Base-by-base conservation (phyloP, 208 protist genomes). In the Endotrypanum monterogeii region DNA sequence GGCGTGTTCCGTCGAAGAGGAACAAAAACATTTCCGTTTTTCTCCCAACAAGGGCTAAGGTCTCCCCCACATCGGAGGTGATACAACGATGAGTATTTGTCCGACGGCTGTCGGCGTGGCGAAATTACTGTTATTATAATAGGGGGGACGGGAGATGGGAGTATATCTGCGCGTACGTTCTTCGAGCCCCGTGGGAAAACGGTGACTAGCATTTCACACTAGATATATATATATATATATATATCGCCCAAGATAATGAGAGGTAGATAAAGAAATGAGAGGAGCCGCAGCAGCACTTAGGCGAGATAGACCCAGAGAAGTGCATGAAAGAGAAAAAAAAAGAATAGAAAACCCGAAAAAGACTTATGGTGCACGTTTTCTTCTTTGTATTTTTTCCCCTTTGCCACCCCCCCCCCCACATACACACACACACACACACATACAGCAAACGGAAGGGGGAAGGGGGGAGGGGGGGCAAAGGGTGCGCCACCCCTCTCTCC, bases 311-410 rank as follows among this genome's bases (percentile, higher is more conserved):
- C 44, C 44, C 8, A 48, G 44, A 57, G 23, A 57, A 20, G 54
- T 3, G 52, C 7, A 51, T 62, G n/a, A 54, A 30, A 35, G 41
- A 60, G 28, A 58, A 46, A 48, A 69, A 66, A 66, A 60, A 54
- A 5, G 52, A 77, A 85, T 75, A 54, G 52, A n/a, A 65, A 71
- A 48, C 37, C 28, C 61, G 1, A 57, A 7, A 20, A 23, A 57
- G 16, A 4, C 16, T 16, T 23, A 68, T 35, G 44, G 52, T 41
- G n/a, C 44, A 9, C 28, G 50, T 68, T 20, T 2, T 37, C 11
- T 32, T 30, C 18, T 52, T 50, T 32, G 1, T 18, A 4, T 5
- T 54, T 18, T n/a, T 20, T 25, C 18, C 44, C 44, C 44, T 11
- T 11, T 14, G 8, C 44, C 44, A 48, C 44, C 44, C 44, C 5